phyloP scores from a whole-genome alignment of 139 green algal species.

The Chlorella sp. region DNA sequence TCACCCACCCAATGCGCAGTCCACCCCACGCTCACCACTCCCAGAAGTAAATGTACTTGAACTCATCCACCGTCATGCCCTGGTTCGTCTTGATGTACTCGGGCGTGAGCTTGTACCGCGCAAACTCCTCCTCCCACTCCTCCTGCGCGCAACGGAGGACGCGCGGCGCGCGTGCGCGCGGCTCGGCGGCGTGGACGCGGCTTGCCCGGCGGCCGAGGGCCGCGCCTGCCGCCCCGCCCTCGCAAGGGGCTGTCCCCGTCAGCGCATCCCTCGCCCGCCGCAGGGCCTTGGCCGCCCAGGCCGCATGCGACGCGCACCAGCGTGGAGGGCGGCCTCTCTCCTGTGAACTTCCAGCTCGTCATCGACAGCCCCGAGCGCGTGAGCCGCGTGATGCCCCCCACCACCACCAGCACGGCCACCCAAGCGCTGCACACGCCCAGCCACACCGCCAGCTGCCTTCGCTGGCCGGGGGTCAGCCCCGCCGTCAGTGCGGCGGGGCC shows the following conservation, averaged over 20 bases:
- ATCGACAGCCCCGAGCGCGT: slow-evolving; percentile 97
- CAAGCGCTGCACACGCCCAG: slow-evolving; percentile 80
- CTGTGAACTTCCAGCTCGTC: slow-evolving; percentile 99
- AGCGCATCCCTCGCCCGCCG: background rate
- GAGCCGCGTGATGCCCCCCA: slow-evolving; percentile 96
- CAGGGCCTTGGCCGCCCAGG: background rate
- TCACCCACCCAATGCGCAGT: no score
- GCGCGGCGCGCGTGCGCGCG: no score
- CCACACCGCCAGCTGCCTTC: slow-evolving; percentile 73
- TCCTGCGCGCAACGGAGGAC: slow-evolving; percentile 33
- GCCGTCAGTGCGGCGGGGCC: slow-evolving; percentile 32
- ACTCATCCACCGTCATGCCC: slow-evolving; percentile 93
- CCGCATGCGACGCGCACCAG: background rate
- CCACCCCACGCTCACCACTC: no score
- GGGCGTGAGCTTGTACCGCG: slow-evolving; percentile 87
- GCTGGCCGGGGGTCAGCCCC: slow-evolving; percentile 30
- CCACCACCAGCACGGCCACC: slow-evolving; percentile 94
- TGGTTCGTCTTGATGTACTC: slow-evolving; percentile 87
- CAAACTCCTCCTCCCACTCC: slow-evolving; percentile 93
- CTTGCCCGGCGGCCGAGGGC: no score
- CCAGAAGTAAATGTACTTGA: slow-evolving; percentile 99
- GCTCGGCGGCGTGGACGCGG: no score
- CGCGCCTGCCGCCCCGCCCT: no score
- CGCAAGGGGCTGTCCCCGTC: background rate
- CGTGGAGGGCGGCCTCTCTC: slow-evolving; percentile 62